Percentiles rank a stretch among this genome's conserved stretches.
phyloP scores from a whole-genome alignment of 2,329 filamentous ascomycete species.

The Fonsecaea pedrosoi region DNA sequence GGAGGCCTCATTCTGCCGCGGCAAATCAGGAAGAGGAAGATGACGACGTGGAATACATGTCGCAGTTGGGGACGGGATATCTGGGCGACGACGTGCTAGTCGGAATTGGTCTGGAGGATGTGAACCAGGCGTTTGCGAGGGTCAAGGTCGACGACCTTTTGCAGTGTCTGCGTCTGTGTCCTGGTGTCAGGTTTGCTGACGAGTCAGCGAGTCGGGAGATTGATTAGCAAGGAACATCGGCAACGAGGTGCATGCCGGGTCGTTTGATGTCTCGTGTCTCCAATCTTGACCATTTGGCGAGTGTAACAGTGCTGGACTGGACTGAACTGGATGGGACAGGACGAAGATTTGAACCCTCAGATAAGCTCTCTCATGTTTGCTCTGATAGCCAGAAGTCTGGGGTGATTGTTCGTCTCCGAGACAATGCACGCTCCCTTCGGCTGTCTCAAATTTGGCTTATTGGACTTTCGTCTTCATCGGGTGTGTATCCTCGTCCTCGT shows the following conservation, averaged over 20 bases:
- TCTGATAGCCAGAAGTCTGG: slow-evolving; percentile 28
- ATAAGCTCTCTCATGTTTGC: slow-evolving; percentile 33
- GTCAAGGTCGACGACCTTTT: slow-evolving; percentile 45
- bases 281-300: neutral
- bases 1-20: slow-evolving; percentile 34
- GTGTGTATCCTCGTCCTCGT: slow-evolving; percentile 14
- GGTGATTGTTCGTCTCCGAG: neutral
- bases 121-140: slow-evolving; percentile 45
- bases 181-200: slow-evolving; percentile 22
- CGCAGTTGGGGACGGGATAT: slow-evolving; percentile 46
- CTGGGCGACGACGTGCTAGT: slow-evolving; percentile 51
- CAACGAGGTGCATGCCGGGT: neutral
- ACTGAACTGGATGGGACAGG: neutral
- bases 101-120: slow-evolving; percentile 49
- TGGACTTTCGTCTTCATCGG: slow-evolving; percentile 35
- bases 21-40: slow-evolving; percentile 22
- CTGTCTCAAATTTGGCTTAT: slow-evolving; percentile 40
- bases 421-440: slow-evolving; percentile 24
- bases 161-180: slow-evolving; percentile 47
- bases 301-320: neutral
- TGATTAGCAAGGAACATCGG: neutral
- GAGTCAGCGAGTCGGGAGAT: neutral
- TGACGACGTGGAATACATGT: slow-evolving; percentile 42
- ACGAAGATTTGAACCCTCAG: slow-evolving; percentile 23
- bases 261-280: neutral